Evolutionary conservation across 768 basidiomycete genomes (phyloP), one percentile per base, ranked within the genome.

Genomic region (Psilocybe azurescens): DNA sequence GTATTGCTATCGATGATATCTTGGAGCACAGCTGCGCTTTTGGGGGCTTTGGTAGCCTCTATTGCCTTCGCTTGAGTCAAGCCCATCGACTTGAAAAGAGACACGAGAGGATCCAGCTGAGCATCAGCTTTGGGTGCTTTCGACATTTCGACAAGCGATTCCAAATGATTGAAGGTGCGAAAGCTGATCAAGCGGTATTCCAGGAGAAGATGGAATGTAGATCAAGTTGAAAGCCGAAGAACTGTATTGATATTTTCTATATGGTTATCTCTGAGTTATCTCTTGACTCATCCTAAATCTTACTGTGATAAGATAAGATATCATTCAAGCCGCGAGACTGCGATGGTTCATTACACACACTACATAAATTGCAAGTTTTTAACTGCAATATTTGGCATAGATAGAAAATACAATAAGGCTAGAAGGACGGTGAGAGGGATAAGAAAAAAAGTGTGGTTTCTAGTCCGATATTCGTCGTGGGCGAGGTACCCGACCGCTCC

Each of bases 31-130:
- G 82, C 73, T 5, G 93, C 90, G 69, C 86, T 86, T 79, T 94
- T 97, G 3, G 89, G 79, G 61, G 84, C 90, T 72, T 94, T 93
- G 38, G 88, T 86, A 4, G 92, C 90, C 69, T 97, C 94, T 9
- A 83, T 82, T 1, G 95, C 92, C 73, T 94, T 93, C 56, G 89
- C 77, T 61, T 86, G 82, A 46, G 89, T 79, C 48, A 97, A 79
- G 28, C 93, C 93, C 59, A 95, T 89, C 39, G 88, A 84, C 72
- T 88, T 84, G 80, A 96, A 95, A 39, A 90, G 79, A 18, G 74
- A 39, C 16, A 83, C 70, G 28, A 81, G 60, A 49, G 70, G 62
- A 59, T 76, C 73, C 11, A 67, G 50, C n/a, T 8, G 50, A 10
- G 38, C 53, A 41, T 65, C 58, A 49, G 38, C 33, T 44, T 69